Conservation (phyloP, 208 protist species). For the Trypanosoma lewisi region DNA sequence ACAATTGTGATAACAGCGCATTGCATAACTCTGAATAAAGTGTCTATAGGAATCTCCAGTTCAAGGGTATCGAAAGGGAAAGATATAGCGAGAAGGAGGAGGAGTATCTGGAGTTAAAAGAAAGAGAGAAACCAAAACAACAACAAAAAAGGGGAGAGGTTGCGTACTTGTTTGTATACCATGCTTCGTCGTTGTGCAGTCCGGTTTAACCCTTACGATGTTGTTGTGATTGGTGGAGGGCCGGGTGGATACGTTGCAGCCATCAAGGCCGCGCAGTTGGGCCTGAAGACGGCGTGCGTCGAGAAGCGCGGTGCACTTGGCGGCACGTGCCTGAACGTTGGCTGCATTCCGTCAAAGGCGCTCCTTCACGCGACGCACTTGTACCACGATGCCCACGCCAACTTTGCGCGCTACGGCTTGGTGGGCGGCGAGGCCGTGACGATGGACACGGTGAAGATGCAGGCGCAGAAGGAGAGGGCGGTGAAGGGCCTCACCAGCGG, state of each 20-base stretch:
- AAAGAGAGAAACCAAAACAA: not conserved
- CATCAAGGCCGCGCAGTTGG: conserved; percentile 99
- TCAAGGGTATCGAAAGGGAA: too few relatives aligned
- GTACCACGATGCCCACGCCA: conserved; percentile 94
- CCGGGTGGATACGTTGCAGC: conserved; percentile 99
- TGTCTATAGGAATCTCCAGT: too few relatives aligned
- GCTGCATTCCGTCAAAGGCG: conserved; percentile 99
- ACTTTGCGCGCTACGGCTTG: conserved; percentile 94
- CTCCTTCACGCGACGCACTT: conserved; percentile 98
- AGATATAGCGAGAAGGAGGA: too few relatives aligned
- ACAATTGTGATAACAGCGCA: too few relatives aligned
- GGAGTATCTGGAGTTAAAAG: not conserved
- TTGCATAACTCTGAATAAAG: too few relatives aligned
- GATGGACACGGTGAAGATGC: conserved; percentile 95
- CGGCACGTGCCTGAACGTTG: conserved; percentile 99
- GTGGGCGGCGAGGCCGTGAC: conserved; percentile 77
- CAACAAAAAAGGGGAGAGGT: too few relatives aligned
- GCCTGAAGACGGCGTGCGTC: conserved; percentile 97
- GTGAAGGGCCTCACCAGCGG: conserved; percentile 95
- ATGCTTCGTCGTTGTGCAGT: conserved; percentile 69
- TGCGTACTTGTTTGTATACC: not conserved
- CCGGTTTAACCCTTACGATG: conserved; percentile 85
- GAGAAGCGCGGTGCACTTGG: conserved; percentile 98
- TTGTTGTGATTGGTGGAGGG: conserved; percentile 99
- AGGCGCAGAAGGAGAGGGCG: conserved; percentile 95